Percentiles rank a stretch among this genome's conserved stretches.
Conservation (phyloP, 208 protist species). For the Trypanosoma avium region DNA sequence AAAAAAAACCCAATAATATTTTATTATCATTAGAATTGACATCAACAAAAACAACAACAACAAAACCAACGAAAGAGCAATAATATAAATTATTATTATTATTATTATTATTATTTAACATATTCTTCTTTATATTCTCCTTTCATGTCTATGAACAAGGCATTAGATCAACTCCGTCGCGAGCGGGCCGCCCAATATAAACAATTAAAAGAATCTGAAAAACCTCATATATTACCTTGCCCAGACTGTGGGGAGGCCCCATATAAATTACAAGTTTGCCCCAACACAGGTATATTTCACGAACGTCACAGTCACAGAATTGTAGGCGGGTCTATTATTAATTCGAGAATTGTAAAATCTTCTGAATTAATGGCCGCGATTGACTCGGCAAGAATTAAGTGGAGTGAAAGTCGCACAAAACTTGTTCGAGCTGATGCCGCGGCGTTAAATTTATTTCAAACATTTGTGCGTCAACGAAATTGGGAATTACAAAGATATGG, state of each 20-base stretch:
- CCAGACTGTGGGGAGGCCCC: conserved; percentile 49
- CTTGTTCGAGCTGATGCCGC: conserved; percentile 72
- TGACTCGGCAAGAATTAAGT: conserved; percentile 69
- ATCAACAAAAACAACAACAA: no score
- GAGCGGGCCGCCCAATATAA: conserved; percentile 37
- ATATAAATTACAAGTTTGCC: conserved; percentile 62
- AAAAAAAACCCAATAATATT: not conserved
- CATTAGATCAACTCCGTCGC: conserved; percentile 33
- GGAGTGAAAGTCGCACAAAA: conserved; percentile 68
- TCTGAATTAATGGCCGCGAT: conserved; percentile 75
- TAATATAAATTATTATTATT: no score
- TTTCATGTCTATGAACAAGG: conserved; percentile 19
- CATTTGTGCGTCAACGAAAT: conserved; percentile 64
- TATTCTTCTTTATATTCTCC: no score
- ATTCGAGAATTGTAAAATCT: conserved; percentile 51
- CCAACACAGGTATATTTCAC: conserved; percentile 73
- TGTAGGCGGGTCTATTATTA: conserved; percentile 64
- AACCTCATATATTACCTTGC: conserved; percentile 56
- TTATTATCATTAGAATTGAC: no score
- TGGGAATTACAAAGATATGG: conserved; percentile 85
- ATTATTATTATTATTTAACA: no score
- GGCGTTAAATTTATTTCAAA: conserved; percentile 86
- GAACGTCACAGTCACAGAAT: conserved; percentile 52
- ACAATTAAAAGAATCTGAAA: conserved; percentile 21
- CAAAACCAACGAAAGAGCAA: no score